These are phyloP conservation scores for Penicillium lagena DNA, from an alignment of 495 filamentous ascomycete species.

Conservation along the genomic window DNA sequence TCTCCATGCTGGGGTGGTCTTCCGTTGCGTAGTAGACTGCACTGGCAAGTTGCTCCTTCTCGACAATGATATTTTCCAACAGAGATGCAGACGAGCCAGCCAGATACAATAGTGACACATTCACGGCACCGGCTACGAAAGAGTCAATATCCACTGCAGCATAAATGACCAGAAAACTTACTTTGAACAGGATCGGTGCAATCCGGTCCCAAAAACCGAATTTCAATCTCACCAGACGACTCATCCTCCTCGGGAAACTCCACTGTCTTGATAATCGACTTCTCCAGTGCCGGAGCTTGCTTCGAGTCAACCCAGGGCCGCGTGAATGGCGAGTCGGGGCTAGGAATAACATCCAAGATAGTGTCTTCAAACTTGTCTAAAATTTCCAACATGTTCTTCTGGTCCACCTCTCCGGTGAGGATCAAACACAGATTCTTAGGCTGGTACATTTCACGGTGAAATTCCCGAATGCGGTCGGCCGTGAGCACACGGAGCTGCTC, in stretches of 20 bases:
- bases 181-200: constrained; percentile 55
- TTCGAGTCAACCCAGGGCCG: constrained; percentile 87
- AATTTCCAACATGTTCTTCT: constrained; percentile 68
- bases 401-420: constrained; percentile 83
- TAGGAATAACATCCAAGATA: constrained; percentile 74
- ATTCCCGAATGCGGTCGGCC: constrained; percentile 80
- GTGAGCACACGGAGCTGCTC: constrained; percentile 79
- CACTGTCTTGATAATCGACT: constrained; percentile 67
- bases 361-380: constrained; percentile 84
- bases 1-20: constrained; percentile 68
- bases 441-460: constrained; percentile 97
- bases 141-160: constrained; percentile 8
- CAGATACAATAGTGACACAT: constrained; percentile 74
- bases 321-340: constrained; percentile 67
- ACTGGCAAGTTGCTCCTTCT: constrained; percentile 87
- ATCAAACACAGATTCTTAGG: constrained; percentile 91
- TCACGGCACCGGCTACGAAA: constrained; percentile 55
- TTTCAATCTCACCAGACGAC: constrained; percentile 74
- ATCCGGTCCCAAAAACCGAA: constrained; percentile 79
- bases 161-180: constrained; percentile 20
- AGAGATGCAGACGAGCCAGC: constrained; percentile 88
- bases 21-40: constrained; percentile 71
- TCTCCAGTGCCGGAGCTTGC: constrained; percentile 60
- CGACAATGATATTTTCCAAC: constrained; percentile 85
- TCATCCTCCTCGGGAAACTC: constrained; percentile 98